phyloP scores from a whole-genome alignment of 1,284 basidiomycete species.

The Tilletia horrida region DNA sequence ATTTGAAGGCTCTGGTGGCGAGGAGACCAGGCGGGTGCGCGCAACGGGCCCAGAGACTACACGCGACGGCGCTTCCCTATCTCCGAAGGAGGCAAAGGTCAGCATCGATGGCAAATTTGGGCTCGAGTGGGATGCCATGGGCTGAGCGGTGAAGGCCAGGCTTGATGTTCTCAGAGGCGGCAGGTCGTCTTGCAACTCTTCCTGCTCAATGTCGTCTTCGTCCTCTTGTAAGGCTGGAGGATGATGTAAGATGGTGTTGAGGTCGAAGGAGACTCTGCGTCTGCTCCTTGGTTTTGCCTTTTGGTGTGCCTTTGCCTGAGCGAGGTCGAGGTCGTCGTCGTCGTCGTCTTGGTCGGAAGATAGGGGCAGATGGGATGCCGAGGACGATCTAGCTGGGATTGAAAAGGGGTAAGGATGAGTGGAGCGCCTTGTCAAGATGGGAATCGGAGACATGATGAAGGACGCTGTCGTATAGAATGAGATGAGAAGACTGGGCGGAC shows the following conservation, averaged over 20 bases:
- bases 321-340: conserved; percentile 1
- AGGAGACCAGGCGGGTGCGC: too few species aligned
- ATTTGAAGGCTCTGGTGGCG: not conserved
- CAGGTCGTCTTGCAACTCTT: not conserved
- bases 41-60: too few species aligned
- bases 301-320: not conserved
- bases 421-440: too few species aligned
- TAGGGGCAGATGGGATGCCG: conserved; percentile 9
- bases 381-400: conserved; percentile 4
- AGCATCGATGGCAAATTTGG: not conserved
- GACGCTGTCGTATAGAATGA: too few species aligned
- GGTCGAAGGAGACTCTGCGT: conserved; percentile 17
- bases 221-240: not conserved
- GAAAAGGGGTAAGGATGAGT: not conserved
- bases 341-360: not conserved
- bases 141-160: not conserved
- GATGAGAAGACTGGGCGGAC: too few species aligned
- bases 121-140: conserved; percentile 1
- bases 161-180: not conserved
- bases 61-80: too few species aligned
- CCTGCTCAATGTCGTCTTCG: not conserved
- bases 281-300: not conserved
- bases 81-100: not conserved
- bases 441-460: too few species aligned
- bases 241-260: conserved; percentile 9